Base-by-base conservation (phyloP, 805 yeast genomes). In the Wickerhamomyces ciferrii region DNA sequence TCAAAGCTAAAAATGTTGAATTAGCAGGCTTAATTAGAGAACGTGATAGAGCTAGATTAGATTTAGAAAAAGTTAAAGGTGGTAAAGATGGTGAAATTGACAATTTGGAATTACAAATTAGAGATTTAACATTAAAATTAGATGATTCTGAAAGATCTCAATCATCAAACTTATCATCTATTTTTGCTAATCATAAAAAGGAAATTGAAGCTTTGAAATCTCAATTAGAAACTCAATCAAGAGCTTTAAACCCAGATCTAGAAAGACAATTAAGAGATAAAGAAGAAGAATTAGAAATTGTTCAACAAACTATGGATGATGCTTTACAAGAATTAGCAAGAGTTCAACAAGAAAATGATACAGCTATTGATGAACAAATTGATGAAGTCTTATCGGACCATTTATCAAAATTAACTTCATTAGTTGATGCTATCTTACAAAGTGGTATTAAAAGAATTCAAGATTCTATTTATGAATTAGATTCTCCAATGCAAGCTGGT, bases 11-110 rank as follows among this genome's bases (percentile, higher is more conserved):
- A 66, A 89, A 87, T 61, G 74, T 89, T 39, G 96, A 89, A 65
- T 73, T 89, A 50, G 96, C 96, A 1, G 96, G 88, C 55, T 74
- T 89, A 55, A 90, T 90, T 47, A 77, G 94, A 50, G 96, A 89
- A 61, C 79, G 97, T 48, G 97, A 89, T 60, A 76, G 96, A 42
- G 95, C 96, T 1, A 76, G 92, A 58, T 71, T 89, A 54, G 96
- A 89, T 48, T 67, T 88, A 38, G 96, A 87, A 52, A 76, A 87
- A 53, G 60, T 76, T 11, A 79, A 75, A 54, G 90, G 87, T 10
- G 70, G 78, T 37, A 82, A 82, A 53, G 81, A 77, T 45, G 79
- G 71, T 49, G 87, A 84, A 53, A 74, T 81, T 48, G 92, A 84
- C 53, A 74, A 69, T 50, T 70, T 87, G 25, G 81, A 82, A 54